Evolutionary conservation across 164 flowering plant species (phyloP), one percentile per base, ranked within the genome.

Genomic region (Vitis amurensis): DNA sequence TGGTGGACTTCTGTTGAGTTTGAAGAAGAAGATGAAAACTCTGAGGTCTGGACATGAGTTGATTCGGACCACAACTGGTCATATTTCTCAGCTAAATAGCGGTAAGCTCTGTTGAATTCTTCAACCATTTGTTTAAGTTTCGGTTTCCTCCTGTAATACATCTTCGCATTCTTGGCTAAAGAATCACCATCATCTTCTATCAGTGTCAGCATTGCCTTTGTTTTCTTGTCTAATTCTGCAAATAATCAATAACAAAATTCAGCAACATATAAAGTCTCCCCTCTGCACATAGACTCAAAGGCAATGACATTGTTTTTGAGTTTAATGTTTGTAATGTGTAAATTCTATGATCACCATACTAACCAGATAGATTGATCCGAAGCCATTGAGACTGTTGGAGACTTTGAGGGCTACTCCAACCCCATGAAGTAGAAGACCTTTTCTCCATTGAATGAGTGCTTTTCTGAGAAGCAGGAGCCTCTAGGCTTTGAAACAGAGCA

Each of bases 361-460:
- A 8, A 79, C 86, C 82, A 73, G 81, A 75, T 47, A 83, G 73
- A 71, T 78, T 77, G 37, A 69, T 14, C 16, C 74, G 82, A 66
- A 81, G 84, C 87, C 84, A 78, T 19, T 60, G 82, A 73, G 84
- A 79, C 15, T 64, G 76, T 5, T 62, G 62, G 66, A 66, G 67
- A 66, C 11, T 68, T 8, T 51, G 51, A 37, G 68, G 76, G 16
- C 29, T 66, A 44, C 72, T 12, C 11, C 52, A 63, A 16, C 11
- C 4, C 59, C 31, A 57, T 47, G 63, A 71, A 57, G 6, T 11
- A 49, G 58, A 57, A 52, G 64, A 13, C 30, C 1, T n/a, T 8
- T 30, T 61, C 50, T 69, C 63, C 66, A 61, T 69, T 61, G 72
- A 61, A n/a, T 59, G 9, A n/a, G 4, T 16, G 12, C 19, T 11